Evolutionary conservation across 2,329 filamentous ascomycete species (phyloP), one percentile per base, ranked within the genome.

Genomic region (Fusarium newnesense): DNA sequence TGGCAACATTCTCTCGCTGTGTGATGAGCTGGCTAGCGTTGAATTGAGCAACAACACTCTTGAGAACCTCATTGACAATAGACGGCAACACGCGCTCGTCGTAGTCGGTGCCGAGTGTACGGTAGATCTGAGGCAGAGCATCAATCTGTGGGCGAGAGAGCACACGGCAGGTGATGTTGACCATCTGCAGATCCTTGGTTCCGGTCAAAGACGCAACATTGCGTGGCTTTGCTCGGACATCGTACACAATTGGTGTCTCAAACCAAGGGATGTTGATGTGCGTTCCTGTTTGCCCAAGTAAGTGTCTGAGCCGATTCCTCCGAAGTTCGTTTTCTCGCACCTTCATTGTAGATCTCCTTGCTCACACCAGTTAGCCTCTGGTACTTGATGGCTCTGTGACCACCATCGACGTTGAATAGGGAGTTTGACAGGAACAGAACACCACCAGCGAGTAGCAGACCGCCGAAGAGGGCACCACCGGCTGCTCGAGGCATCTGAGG

Each of bases 111-210:
- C 96, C 96, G 40, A 99, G 89, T 2, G 96, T 99, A 75, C 96
- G 90, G 89, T 98, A 99, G 80, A 99, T 99, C 85, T 97, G 94
- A 24, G 96, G 96, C 46, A 99, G 90, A 37, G 95, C 93, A 75
- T 94, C 91, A 79, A 99, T 87, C 66, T 95, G 91, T 64, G 96
- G 96, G 78, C 95, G 89, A 67, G 96, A 98, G 60, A 99, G 93
- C 67, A 99, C 96, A 94, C 96, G 96, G 85, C 96, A 99, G 81
- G 96, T 99, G 82, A 99, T 98, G 90, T 99, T 99, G 81, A 98
- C 96, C 96, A 99, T 99, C 87, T 99, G 96, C 84, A 99, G 87
- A 85, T 99, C 96, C 88, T 99, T 99, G 81, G 96, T 99, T 78
- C 96, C 96, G 68, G 96, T 99, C 76, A 99, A 90, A 75, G 96